Base-by-base conservation (phyloP, 176 grass and related monocot genomes). In the Eremochloa ophiuroides region DNA sequence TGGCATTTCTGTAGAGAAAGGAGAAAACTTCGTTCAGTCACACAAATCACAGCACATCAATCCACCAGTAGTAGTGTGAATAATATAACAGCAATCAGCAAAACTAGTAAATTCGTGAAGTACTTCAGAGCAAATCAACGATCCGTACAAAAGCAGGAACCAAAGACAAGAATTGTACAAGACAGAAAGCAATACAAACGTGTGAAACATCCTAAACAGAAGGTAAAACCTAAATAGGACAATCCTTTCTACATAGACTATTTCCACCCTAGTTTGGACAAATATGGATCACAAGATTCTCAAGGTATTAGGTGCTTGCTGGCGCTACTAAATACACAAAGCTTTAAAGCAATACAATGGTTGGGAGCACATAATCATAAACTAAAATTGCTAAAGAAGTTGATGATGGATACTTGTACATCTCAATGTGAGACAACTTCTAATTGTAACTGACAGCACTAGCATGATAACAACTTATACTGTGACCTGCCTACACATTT, bases 1-100 rank as follows among this genome's bases (percentile, higher is more conserved):
- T 95, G 93, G 70, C 93, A 95, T 95, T 95, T 95, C 93, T 95
- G 79, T 17, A 10, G 1, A 76, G 29, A 47, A 33, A 15, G 31
- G 55, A 38, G 3, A 3, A 20, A 37, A 15, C 50, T 29, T 1
- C n/a, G 1, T 1, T 87, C 18, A 77, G 73, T 7, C 1, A 35
- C 2, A 16, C 0, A 0, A 7, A 44, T 27, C 7, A 67, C 12
- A 10, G 0, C 1, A 31, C 23, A 46, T 0, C 6, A 43, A 43
- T 42, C 12, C 3, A 70, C n/a, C 10, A 43, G 66, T 27, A 22
- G 47, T 4, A 26, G 43, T 14, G 7, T 4, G 26, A 14, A 63
- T 13, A 0, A 2, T 46, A 29, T 26, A 14, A 20, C 2, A 56
- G 2, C 9, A 61, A 4, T 3, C 16, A 58, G 29, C 10, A 39